Evolutionary conservation across 2,329 filamentous ascomycete species (phyloP), one percentile per base, ranked within the genome.

Genomic region (Dactylellina cionopaga): DNA sequence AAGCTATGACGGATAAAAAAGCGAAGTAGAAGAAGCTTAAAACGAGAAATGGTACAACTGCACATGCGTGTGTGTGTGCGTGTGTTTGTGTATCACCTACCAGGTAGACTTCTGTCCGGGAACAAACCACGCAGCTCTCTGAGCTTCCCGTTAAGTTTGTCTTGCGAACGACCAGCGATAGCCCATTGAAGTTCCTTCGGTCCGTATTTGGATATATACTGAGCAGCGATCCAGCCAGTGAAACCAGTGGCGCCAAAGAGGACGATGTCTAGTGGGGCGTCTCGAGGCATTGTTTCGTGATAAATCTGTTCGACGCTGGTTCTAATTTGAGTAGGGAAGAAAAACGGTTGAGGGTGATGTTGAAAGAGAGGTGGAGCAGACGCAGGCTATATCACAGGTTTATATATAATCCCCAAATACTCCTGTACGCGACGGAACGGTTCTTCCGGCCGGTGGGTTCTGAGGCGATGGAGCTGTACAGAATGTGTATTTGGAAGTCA

Each of bases 181-280:
- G 92, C 93, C 93, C 93, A 97, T 82, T 88, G 92, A 74, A 96
- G 80, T 79, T 92, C 86, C 15, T 90, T 91, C 0, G 92, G 90
- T 0, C 92, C 83, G 75, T 86, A 82, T 11, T 84, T 84, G 56
- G 88, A 84, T 77, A 96, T 89, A 80, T 95, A 88, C 79, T 96
- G 89, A 25, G 89, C 89, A 1, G 88, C 88, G 76, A 90, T 84
- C 75, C 87, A 89, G 37, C 93, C 93, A 0, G 93, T 97, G 81
- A 96, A 96, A 25, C 93, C 93, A 79, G 85, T 89, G 7, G 89
- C 88, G 24, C 89, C 89, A 17, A 90, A 83, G 31, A 91, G 82
- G 43, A 91, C 81, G 51, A 90, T 80, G 76, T 91, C 89, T 33
- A 69, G 68, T 3, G 43, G 27, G 43, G 59, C 68, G 49, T 54